Base-by-base conservation (phyloP, 2,329 filamentous ascomycete genomes). In the Thermochaetoides dissita region DNA sequence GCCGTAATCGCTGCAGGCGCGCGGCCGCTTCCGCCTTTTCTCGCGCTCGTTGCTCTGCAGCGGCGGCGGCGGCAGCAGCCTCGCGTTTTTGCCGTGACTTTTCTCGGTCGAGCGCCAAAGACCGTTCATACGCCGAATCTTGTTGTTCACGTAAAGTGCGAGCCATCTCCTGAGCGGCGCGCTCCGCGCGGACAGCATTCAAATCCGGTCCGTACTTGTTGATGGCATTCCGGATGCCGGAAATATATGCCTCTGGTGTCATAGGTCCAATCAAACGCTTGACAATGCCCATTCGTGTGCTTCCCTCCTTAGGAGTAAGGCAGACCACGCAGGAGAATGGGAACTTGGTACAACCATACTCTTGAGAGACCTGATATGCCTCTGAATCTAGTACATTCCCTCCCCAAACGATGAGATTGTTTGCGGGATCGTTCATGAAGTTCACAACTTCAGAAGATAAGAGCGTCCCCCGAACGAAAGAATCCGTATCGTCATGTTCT, bases 351-450 rank as follows among this genome's bases (percentile, higher is more conserved):
- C 84, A 91, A 52, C 80, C 80, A 48, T 96, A 76, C 37, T 88
- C 86, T 9, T 76, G 73, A n/a, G 87, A 79, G 34, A 95, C 86
- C 59, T 95, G 87, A 60, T 93, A 96, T 6, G 89, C 85, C 63
- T 98, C 91, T 3, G 86, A 82, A 58, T 98, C 91, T 49, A 87
- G 76, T 1, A 96, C 82, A 52, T 87, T 94, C 37, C 91, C 91
- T 34, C 82, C 86, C 91, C 91, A 98, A 3, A 98, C 63, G 32
- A 96, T 67, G 30, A 95, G 74, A 56, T 89, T 83, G 60, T 87
- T 87, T 31, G 69, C 62, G 1, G 83, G 75, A 46, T 89, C 74
- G 49, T 77, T 80, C 52, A 96, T 61, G 54, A 86, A 94, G 6
- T 70, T 65, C 8, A 79, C 69, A 3, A 95, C 79, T 36, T 88